Percentiles rank a stretch among this genome's conserved stretches.
phyloP scores from a whole-genome alignment of 768 basidiomycete species.

The Amanita jacksonii region DNA sequence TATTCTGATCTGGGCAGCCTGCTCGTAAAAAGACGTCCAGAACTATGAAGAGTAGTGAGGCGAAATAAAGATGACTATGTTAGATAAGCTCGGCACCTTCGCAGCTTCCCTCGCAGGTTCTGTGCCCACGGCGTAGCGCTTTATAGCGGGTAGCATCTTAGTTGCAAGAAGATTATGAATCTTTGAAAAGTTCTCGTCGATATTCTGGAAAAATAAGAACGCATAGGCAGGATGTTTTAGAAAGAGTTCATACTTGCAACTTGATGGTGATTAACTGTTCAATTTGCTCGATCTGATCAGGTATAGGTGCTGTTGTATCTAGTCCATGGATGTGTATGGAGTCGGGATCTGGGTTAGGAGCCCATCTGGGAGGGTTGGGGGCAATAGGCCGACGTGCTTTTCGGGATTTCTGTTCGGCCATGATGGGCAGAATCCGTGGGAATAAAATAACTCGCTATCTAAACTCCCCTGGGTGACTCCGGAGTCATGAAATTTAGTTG shows the following conservation, averaged over 20 bases:
- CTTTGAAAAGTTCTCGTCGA: constrained; percentile 88
- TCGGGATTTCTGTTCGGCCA: neutral
- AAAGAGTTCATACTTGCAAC: constrained; percentile 51
- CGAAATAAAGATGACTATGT: no score
- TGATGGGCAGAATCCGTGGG: no score
- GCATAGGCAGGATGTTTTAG: neutral
- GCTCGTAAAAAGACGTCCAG: constrained; percentile 95
- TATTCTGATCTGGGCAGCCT: constrained; percentile 82
- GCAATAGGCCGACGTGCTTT: constrained; percentile 25
- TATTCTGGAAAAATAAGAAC: constrained; percentile 45
- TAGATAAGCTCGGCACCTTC: constrained; percentile 44
- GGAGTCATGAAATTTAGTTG: no score
- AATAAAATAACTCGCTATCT: no score
- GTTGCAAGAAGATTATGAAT: constrained; percentile 81
- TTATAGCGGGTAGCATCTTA: constrained; percentile 79
- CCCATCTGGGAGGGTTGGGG: constrained; percentile 61
- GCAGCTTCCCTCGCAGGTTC: constrained; percentile 87
- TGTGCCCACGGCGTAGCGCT: constrained; percentile 78
- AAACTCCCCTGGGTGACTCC: no score
- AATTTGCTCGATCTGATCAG: constrained; percentile 88
- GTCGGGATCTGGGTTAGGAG: constrained; percentile 51
- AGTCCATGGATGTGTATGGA: constrained; percentile 65
- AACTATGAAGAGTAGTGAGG: constrained; percentile 43
- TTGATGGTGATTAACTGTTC: constrained; percentile 92
- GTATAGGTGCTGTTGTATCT: constrained; percentile 55